Evolutionary conservation across 192 early-diverging fungal genomes (phyloP), one percentile per base, ranked within the genome.

Genomic region (Coemansia sp.): DNA sequence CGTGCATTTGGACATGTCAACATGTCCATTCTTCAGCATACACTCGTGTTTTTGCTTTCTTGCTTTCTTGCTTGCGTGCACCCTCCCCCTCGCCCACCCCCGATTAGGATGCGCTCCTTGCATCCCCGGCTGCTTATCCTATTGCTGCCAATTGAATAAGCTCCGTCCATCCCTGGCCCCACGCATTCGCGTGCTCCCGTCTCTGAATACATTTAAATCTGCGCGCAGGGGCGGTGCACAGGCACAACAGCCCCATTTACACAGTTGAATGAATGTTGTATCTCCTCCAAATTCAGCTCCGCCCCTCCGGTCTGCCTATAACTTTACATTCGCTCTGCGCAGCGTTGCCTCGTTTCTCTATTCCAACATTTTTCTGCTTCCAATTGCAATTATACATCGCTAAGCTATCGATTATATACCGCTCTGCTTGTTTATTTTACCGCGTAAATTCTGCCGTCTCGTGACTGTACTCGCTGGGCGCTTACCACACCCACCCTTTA

Each of bases 51-150:
- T 25, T 32, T 32, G n/a, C 49, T 17, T 22, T 51, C 49, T 25
- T 50, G n/a, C 4, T n/a, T 50, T 2, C 14, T 21, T 51, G 43
- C 43, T 45, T 45, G 43, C 43, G 4, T n/a, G 11, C n/a, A n/a
- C 14, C 43, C 51, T 17, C 32, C 14, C 32, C 29, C 10, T 5
- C 5, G 29, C 29, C 29, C 29, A 32, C 29, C 29, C 56, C 55
- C 54, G 63, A 47, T 45, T 47, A 51, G 55, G 63, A 65, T 65
- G 55, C 63, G 55, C 63, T 47, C 63, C 63, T 56, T 65, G 63
- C 63, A 65, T 54, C 23, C 25, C 63, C 63, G 25, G 45, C 19
- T 57, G 63, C 43, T 57, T 48, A 57, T 65, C 63, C 54, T 23
- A n/a, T 21, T 49, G 49, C 29, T n/a, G 63, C 63, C 37, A 10